Base-by-base conservation (phyloP, 108 stramenopile species). In the Skeletonema tropicum region DNA sequence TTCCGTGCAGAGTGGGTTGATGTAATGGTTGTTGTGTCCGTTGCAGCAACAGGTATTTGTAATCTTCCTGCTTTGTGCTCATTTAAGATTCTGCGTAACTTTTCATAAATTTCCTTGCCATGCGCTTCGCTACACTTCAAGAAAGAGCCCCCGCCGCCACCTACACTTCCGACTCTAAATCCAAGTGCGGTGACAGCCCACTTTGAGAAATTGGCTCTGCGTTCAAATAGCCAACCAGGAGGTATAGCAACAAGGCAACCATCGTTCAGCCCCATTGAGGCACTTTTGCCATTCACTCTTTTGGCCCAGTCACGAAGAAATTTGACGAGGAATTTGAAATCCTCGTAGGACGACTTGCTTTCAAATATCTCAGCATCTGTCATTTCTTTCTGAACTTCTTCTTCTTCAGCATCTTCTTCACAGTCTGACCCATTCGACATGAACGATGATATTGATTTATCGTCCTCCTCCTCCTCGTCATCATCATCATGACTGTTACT, bases 181-280 rank as follows among this genome's bases (percentile, higher is more conserved):
- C 90, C 89, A 45, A 90, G 80, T 3, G 63, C 36, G 26, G 59
- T 57, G 7, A 83, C 82, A 8, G 80, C 74, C 92, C 94, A 92
- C 8, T 85, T 75, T 10, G 84, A 55, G 70, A 93, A 91, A 10
- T 64, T 77, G 15, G 58, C 42, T 19, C 87, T 65, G 32, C 81
- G 89, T 58, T 82, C 85, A 17, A 63, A 59, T 0, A 26, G 25
- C 90, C 90, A 94, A 10, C 39, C n/a, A 1, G 61, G 60, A 0
- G 87, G 88, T 4, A 83, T 75, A 1, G 85, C 87, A 58, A 94
- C 82, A 33, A 86, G 86, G 79, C 90, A 91, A 42, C 83, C 86
- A 19, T 68, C 75, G 49, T 60, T 80, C 41, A 75, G 32, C 6
- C 88, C 83, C 80, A 88, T 74, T 8, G 82, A 76, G 76, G 65